These are phyloP conservation scores for Hyaloperonospora arabidopsidis DNA, from an alignment of 352 stramenopile genomes.

Conservation along the genomic window DNA sequence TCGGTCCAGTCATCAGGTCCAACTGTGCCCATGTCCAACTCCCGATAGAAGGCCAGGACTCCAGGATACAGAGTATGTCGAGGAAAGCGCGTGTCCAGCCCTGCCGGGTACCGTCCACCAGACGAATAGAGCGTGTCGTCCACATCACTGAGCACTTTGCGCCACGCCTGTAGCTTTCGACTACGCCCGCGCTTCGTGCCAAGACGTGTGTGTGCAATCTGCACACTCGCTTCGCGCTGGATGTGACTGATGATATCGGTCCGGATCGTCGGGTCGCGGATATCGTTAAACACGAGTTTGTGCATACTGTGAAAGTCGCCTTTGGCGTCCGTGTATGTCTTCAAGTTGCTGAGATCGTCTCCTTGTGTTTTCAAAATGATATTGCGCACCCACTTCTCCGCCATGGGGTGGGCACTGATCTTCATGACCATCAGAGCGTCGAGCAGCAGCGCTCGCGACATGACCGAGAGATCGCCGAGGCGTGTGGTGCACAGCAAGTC, in stretches of 20 bases:
- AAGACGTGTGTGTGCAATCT: constrained; percentile 91
- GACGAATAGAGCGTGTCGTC: constrained; percentile 97
- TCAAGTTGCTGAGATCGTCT: constrained; percentile 94
- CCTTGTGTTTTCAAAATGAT: constrained; percentile 94
- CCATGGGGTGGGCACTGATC: constrained; percentile 89
- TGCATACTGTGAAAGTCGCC: constrained; percentile 95
- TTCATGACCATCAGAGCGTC: constrained; percentile 97
- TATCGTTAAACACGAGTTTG: constrained; percentile 97
- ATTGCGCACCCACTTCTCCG: constrained; percentile 94
- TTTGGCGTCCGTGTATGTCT: constrained; percentile 94
- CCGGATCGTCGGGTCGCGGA: constrained; percentile 72
- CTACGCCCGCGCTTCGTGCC: constrained; percentile 74
- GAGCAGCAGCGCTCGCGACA: constrained; percentile 87
- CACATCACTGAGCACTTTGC: constrained; percentile 98
- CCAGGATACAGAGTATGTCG: constrained; percentile 94
- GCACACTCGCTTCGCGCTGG: constrained; percentile 87
- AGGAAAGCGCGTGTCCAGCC: constrained; percentile 89
- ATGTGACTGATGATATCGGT: constrained; percentile 96
- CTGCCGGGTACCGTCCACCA: constrained; percentile 92
- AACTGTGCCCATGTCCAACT: constrained; percentile 92
- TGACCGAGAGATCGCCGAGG: constrained; percentile 88
- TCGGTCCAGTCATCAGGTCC: constrained; percentile 86
- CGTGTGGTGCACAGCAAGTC: constrained; percentile 91
- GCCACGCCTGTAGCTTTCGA: constrained; percentile 86
- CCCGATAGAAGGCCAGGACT: constrained; percentile 96